These are phyloP conservation scores for Bruguiera hainesii DNA, from an alignment of 441 rosid genomes.

Conservation along the genomic window DNA sequence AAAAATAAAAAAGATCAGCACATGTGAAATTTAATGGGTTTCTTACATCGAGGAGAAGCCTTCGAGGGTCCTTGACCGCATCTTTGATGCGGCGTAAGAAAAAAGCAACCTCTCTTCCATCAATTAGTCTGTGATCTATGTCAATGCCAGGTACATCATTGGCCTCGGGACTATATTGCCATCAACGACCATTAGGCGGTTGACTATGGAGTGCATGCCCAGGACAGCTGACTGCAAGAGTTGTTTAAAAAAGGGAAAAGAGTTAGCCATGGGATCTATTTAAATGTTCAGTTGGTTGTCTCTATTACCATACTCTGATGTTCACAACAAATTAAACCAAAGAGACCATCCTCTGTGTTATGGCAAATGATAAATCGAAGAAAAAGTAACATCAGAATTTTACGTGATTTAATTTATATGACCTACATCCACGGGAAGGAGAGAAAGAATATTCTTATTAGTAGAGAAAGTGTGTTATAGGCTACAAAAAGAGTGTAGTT, in stretches of 20 bases:
- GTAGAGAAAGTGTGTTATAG: too few relatives aligned
- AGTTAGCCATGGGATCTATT: neutral
- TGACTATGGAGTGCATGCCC: constrained; percentile 92
- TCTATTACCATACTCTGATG: too few relatives aligned
- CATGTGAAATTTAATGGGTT: too few relatives aligned
- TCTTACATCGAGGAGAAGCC: constrained; percentile 71
- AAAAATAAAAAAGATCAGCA: too few relatives aligned
- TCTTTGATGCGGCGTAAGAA: constrained; percentile 90
- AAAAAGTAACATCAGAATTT: too few relatives aligned
- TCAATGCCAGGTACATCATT: constrained; percentile 87
- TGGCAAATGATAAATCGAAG: too few relatives aligned
- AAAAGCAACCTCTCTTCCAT: constrained; percentile 91
- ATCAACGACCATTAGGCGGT: constrained; percentile 81
- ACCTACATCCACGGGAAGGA: too few relatives aligned
- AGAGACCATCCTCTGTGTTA: too few relatives aligned
- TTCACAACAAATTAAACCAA: neutral
- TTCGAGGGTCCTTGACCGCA: constrained; percentile 79
- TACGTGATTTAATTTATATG: too few relatives aligned
- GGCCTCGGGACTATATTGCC: constrained; percentile 73
- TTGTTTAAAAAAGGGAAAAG: neutral
- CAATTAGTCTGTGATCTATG: constrained; percentile 90
- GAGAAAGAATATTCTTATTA: too few relatives aligned
- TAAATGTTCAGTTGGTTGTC: too few relatives aligned
- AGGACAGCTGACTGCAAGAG: constrained; percentile 71
- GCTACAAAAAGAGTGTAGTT: too few relatives aligned